A percentile compares a stretch with the other conserved stretches of the same genome.
These are phyloP conservation scores for Centaurea solstitialis DNA, from an alignment of 129 eudicot genomes.

Conservation along the genomic window DNA sequence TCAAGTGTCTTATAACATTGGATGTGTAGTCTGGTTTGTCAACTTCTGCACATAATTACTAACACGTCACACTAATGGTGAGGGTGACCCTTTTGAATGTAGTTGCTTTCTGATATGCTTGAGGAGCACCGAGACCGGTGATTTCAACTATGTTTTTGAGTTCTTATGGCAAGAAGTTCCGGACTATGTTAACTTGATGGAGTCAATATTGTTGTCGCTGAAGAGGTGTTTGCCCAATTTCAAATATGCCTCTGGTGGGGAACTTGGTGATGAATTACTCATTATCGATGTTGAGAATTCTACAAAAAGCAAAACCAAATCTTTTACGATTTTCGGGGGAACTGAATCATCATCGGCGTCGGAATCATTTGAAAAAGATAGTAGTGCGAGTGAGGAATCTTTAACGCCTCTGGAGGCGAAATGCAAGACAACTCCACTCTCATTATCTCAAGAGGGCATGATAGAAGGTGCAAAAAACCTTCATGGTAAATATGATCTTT, in stretches of 20 bases:
- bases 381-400: not conserved
- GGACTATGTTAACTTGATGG: not conserved
- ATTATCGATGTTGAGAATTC: not conserved
- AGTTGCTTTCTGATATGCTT: not conserved
- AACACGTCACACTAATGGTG: not conserved
- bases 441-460: not conserved
- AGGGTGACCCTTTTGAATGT: not conserved
- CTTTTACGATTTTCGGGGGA: conserved; percentile 1
- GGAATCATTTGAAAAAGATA: not conserved
- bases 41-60: no score
- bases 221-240: not conserved
- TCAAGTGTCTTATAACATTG: no score
- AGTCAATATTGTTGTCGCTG: not conserved
- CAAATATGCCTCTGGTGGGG: not conserved
- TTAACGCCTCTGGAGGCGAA: no score
- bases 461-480: not conserved
- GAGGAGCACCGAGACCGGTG: not conserved
- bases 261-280: not conserved
- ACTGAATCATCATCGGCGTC: not conserved
- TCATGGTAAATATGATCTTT: not conserved
- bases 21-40: no score
- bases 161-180: not conserved
- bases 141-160: not conserved
- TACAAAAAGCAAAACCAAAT: not conserved
- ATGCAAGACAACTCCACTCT: no score